A percentile compares a stretch with the other conserved stretches of the same genome.
Evolutionary conservation across 2,329 filamentous ascomycete genomes (phyloP).

Genomic region (Aspergillaceae sp.): DNA sequence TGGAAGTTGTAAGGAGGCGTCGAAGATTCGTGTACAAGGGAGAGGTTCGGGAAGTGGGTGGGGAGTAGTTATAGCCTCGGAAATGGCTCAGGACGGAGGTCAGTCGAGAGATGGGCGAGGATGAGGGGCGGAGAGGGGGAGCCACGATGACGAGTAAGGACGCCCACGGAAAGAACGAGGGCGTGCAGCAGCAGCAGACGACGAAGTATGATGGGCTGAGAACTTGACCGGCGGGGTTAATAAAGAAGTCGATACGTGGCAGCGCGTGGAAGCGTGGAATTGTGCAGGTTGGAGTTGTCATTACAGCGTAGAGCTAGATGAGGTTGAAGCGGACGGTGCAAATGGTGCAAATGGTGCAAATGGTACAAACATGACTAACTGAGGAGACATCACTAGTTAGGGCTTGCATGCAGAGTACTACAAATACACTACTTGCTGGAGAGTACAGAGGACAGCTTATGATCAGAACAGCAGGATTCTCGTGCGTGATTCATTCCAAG

Average conservation of each 20-base stretch:
- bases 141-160: conserved; percentile 40
- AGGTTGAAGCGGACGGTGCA: no score
- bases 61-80: conserved; percentile 15
- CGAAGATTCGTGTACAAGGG: conserved; percentile 11
- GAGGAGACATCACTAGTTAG: no score
- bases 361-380: no score
- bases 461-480: not conserved
- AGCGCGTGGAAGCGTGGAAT: no score
- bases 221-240: no score
- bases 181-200: conserved; percentile 14
- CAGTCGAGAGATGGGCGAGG: conserved; percentile 30
- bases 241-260: no score
- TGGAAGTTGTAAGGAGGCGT: conserved; percentile 36
- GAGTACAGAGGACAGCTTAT: not conserved
- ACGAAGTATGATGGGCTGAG: conserved; percentile 7
- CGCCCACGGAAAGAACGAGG: conserved; percentile 27
- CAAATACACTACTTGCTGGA: no score
- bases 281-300: no score
- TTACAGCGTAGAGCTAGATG: no score
- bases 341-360: no score
- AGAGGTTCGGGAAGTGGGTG: conserved; percentile 15
- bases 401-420: no score
- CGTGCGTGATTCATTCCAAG: not conserved
- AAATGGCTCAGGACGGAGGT: conserved; percentile 36
- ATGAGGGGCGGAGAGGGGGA: conserved; percentile 32